Evolutionary conservation across 2,329 filamentous ascomycete species (phyloP).

Genomic region (Neophaeococcomyces mojaviensis): DNA sequence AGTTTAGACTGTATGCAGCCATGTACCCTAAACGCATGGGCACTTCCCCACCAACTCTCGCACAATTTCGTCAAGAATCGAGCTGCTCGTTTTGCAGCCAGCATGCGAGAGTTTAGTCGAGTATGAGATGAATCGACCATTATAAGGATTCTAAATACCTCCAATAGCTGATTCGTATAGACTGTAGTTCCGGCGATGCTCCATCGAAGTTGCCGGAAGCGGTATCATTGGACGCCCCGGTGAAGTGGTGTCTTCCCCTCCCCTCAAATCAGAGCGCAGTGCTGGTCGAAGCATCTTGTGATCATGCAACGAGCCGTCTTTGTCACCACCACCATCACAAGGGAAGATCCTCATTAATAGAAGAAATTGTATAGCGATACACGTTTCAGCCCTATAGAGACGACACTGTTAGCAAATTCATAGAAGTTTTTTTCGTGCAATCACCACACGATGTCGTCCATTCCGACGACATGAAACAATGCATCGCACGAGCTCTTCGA

Average conservation of each 20-base stretch:
- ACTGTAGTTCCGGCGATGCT: background rate
- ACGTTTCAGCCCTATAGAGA: background rate
- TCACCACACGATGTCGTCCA: too few species aligned
- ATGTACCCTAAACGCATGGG: constrained; percentile 1
- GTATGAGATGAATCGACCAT: constrained; percentile 1
- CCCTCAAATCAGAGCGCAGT: constrained; percentile 17
- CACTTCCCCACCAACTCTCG: constrained; percentile 2
- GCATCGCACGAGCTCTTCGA: too few species aligned
- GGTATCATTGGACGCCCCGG: background rate
- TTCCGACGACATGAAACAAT: too few species aligned
- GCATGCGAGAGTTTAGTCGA: background rate
- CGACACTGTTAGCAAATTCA: background rate
- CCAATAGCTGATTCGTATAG: constrained; percentile 3
- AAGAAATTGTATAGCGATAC: background rate
- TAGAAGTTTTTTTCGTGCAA: too few species aligned
- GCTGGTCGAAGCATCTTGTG: constrained; percentile 16
- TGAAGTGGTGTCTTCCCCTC: constrained; percentile 7
- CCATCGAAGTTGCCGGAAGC: constrained; percentile 3
- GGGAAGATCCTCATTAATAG: constrained; percentile 2
- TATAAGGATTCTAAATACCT: background rate
- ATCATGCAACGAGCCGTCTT: constrained; percentile 9
- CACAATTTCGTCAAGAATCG: background rate
- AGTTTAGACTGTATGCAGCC: constrained; percentile 9
- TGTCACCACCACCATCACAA: constrained; percentile 2
- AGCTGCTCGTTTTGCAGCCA: background rate